phyloP scores from a whole-genome alignment of 768 basidiomycete species.

The Mycena kentingensis region DNA sequence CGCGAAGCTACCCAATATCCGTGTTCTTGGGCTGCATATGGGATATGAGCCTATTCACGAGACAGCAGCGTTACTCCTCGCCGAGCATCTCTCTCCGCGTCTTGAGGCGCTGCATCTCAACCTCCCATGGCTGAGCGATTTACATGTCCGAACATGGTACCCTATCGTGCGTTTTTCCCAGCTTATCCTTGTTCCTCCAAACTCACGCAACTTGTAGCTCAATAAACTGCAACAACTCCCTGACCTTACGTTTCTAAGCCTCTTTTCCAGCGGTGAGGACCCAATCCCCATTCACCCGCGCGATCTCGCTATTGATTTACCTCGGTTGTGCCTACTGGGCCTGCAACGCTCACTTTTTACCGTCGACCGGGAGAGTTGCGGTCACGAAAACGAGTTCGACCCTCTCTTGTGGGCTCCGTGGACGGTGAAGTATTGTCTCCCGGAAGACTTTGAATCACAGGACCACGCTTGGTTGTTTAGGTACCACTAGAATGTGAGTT shows the following conservation, averaged over 20 bases:
- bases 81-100: constrained; percentile 29
- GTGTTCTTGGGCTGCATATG: constrained; percentile 43
- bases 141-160: constrained; percentile 25
- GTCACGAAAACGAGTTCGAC: constrained; percentile 28
- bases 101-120: constrained; percentile 40
- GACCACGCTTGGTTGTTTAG: constrained; percentile 46
- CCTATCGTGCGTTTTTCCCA: constrained; percentile 30
- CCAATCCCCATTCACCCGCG: constrained; percentile 34
- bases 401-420: constrained; percentile 40
- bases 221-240: constrained; percentile 34
- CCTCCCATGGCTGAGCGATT: constrained; percentile 33
- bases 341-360: constrained; percentile 42
- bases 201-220: background rate
- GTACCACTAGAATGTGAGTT: constrained; percentile 24
- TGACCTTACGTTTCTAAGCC: constrained; percentile 38
- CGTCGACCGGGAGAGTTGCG: constrained; percentile 36
- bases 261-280: constrained; percentile 35
- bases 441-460: constrained; percentile 38
- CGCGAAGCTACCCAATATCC: constrained; percentile 29
- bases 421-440: constrained; percentile 41
- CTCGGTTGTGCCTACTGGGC: constrained; percentile 36
- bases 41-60: constrained; percentile 31
- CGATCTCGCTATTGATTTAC: constrained; percentile 37
- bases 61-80: constrained; percentile 27
- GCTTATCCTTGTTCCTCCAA: background rate